Base-by-base conservation (phyloP, 2,329 filamentous ascomycete genomes). In the Nemania abortiva region DNA sequence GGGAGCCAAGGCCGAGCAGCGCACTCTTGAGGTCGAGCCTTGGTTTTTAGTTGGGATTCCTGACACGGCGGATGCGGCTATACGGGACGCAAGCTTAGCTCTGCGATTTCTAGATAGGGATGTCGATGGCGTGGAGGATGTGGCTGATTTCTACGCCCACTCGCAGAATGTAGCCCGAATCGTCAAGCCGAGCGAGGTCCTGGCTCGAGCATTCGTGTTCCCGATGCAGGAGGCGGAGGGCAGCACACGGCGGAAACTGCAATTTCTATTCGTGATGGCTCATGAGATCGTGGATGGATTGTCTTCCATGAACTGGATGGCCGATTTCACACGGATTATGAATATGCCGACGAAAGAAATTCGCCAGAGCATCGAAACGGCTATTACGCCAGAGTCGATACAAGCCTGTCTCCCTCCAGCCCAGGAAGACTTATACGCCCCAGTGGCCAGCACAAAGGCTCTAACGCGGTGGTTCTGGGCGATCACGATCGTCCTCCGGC, bases 221-320 rank as follows among this genome's bases (percentile, higher is more conserved):
- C 69, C 74, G 27, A 56, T 68, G 9, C 66, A 68, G 37, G 39
- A 55, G 20, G 31, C 4, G 11, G 56, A 47, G n/a, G 55, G 54
- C 10, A 50, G 47, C 6, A 39, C 49, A 24, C 67, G 63, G 15
- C 59, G 57, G 27, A 52, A 34, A 18, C 42, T 76, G 7, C 65
- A 69, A 47, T 72, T 75, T 20, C 55, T 73, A 9, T 74, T 76
- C 37, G 68, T 73, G 15, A 65, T 73, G 15, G 71, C 73, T 1
- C 74, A 76, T 7, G 63, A 75, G 49, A 75, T 76, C n/a, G 67
- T 71, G 3, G 74, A 76, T 37, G 74, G 74, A 1, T 58, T 76
- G 34, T 69, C 73, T 1, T 68, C 57, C 31, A 67, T 63, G 56
- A 69, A 55, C 34, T 75, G 73, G 73, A 69, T 66, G 20, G 42